Evolutionary conservation across 1,284 basidiomycete species (phyloP), one percentile per base, ranked within the genome.

Genomic region (Earliella scabrosa): DNA sequence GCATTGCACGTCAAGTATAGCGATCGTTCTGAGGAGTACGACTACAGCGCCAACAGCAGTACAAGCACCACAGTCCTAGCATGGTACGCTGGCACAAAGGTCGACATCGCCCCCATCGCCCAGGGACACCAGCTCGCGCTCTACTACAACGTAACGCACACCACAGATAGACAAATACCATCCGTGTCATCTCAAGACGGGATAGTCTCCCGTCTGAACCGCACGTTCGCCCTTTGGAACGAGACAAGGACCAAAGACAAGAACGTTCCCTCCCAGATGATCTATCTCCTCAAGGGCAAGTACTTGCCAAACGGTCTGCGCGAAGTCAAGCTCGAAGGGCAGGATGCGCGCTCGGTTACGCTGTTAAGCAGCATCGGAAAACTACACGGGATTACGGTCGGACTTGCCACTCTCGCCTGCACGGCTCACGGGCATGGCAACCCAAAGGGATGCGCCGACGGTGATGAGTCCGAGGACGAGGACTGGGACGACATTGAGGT

Each of bases 81-180:
- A 2, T 82, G 79, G 77, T 81, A 80, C 60, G 78, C 75, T 4
- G 77, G 78, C 54, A 78, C 80, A 40, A 65, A 60, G n/a, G 76
- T 78, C 58, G 77, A 77, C 66, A 69, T 80, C 49, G 75, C 78
- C 58, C 74, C 77, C 7, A 66, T 82, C 23, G 73, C 70, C 6
- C 69, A 71, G 16, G 79, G 78, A 2, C 75, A 77, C 53, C 73
- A 74, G 7, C 69, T 80, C 23, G 78, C 76, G 2, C 69, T 82
- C 8, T 72, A 75, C 0, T 81, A 77, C 65, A 77, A 79, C 55
- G 70, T 81, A 47, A 67, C 78, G 29, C 72, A 75, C 45, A 66
- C 67, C 9, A 59, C 64, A 0, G 32, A 63, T 0, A 16, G 45
- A 26, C 61, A 50, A 57, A 4, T 50, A 56, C 18, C 60, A 36